A percentile compares a stretch with the other conserved stretches of the same genome.
These are phyloP conservation scores for Microbotryum saponariae DNA, from an alignment of 1,284 basidiomycete genomes.

Conservation along the genomic window DNA sequence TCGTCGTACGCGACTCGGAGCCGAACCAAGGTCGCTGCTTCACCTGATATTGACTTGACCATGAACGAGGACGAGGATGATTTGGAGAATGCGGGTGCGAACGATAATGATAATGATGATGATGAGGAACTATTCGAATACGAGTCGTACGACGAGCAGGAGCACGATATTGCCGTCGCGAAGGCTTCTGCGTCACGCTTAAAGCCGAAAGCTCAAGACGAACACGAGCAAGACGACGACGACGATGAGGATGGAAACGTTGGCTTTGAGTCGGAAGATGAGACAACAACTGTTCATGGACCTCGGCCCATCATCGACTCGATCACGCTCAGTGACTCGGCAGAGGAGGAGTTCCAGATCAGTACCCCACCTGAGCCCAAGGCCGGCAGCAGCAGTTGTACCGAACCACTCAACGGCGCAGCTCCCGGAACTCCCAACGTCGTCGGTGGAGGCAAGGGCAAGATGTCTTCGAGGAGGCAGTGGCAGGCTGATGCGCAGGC, in stretches of 20 bases:
- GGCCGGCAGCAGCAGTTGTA: too few relatives aligned
- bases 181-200: neutral
- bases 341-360: constrained; percentile 4
- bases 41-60: neutral
- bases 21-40: too few relatives aligned
- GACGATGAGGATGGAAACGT: neutral
- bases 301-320: neutral
- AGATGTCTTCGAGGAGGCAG: constrained; percentile 26
- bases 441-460: constrained; percentile 13
- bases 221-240: neutral
- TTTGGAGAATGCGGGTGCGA: neutral
- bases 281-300: neutral
- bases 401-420: too few relatives aligned
- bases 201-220: neutral
- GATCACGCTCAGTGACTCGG: constrained; percentile 5
- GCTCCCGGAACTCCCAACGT: neutral
- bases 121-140: constrained; percentile 20
- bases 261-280: neutral
- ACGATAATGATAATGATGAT: constrained; percentile 11
- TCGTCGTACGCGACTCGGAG: too few relatives aligned
- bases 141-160: constrained; percentile 5
- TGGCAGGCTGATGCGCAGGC: constrained; percentile 14
- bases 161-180: neutral
- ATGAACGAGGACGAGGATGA: neutral
- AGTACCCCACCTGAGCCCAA: constrained; percentile 7